A percentile compares a stretch with the other conserved stretches of the same genome.
Evolutionary conservation across 1,284 basidiomycete genomes (phyloP).

Genomic region (Cryptococcus floricola): DNA sequence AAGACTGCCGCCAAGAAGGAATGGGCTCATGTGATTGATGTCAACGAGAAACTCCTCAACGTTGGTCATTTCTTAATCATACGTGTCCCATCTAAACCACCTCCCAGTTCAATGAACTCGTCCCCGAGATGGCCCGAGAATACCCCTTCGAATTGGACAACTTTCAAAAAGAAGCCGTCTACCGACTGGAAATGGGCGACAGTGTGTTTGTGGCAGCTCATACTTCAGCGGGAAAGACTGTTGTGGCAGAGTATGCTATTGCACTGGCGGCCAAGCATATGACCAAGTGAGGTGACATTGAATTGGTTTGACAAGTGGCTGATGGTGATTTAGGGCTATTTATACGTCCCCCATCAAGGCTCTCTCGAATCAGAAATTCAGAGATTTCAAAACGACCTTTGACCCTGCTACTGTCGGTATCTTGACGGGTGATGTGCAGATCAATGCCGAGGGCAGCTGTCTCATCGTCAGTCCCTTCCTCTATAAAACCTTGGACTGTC

Average conservation of each 20-base stretch:
- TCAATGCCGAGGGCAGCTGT: constrained; percentile 96
- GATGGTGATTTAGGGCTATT: constrained; percentile 65
- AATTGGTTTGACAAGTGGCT: background rate
- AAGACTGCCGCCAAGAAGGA: constrained; percentile 69
- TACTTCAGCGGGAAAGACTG: constrained; percentile 98
- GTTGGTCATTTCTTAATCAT: constrained; percentile 23
- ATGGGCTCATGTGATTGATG: constrained; percentile 96
- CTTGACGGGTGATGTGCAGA: constrained; percentile 97
- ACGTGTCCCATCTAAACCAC: background rate
- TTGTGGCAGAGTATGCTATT: constrained; percentile 98
- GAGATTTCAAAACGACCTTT: constrained; percentile 97
- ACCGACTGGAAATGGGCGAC: constrained; percentile 95
- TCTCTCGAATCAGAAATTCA: constrained; percentile 96
- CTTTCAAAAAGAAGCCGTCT: constrained; percentile 97
- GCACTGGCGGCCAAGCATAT: constrained; percentile 95
- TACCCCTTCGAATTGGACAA: constrained; percentile 82
- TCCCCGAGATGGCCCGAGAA: constrained; percentile 49
- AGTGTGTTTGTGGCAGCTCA: constrained; percentile 99
- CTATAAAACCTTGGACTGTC: background rate
- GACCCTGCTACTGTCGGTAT: constrained; percentile 90
- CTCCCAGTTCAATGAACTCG: constrained; percentile 48
- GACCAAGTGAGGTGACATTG: constrained; percentile 66
- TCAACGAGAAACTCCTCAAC: constrained; percentile 83
- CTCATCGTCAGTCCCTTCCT: constrained; percentile 59
- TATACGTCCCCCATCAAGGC: constrained; percentile 99